A percentile compares a stretch with the other conserved stretches of the same genome.
Evolutionary conservation across 179 eudicot species (phyloP).

Genomic region (Spergularia azorica): DNA sequence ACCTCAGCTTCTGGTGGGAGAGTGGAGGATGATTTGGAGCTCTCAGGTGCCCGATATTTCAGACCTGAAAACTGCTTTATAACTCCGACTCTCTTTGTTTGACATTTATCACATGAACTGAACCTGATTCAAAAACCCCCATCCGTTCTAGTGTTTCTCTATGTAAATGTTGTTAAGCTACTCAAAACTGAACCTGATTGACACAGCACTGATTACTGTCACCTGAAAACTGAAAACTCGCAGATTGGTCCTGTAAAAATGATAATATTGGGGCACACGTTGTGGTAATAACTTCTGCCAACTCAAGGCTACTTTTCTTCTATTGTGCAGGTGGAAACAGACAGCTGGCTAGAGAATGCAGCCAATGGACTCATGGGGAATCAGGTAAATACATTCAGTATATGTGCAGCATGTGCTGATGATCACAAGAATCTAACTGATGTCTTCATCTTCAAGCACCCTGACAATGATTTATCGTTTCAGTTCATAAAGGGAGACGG

Average conservation of each 20-base stretch:
- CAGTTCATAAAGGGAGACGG: conserved; percentile 77
- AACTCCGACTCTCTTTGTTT: background rate
- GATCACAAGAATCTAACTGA: background rate
- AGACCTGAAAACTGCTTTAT: background rate
- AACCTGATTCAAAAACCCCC: no score
- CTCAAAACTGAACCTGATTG: background rate
- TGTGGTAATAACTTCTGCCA: background rate
- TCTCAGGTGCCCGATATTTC: conserved; percentile 61
- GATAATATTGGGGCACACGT: background rate
- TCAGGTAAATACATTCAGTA: conserved; percentile 50
- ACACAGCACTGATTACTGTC: background rate
- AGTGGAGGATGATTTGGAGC: conserved; percentile 98
- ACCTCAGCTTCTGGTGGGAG: conserved; percentile 73
- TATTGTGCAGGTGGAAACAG: conserved; percentile 78
- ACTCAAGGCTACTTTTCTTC: background rate
- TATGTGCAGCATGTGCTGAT: background rate
- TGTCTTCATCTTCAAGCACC: background rate
- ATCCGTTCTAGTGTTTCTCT: background rate
- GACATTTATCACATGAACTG: background rate
- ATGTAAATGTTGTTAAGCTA: background rate
- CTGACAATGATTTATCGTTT: conserved; percentile 11
- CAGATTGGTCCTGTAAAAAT: background rate
- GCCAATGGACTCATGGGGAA: conserved; percentile 96
- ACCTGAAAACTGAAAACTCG: background rate
- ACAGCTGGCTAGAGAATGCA: conserved; percentile 99